Evolutionary conservation across 2,329 filamentous ascomycete genomes (phyloP), one percentile per base, ranked within the genome.

Genomic region (Hypoxylon sp.): DNA sequence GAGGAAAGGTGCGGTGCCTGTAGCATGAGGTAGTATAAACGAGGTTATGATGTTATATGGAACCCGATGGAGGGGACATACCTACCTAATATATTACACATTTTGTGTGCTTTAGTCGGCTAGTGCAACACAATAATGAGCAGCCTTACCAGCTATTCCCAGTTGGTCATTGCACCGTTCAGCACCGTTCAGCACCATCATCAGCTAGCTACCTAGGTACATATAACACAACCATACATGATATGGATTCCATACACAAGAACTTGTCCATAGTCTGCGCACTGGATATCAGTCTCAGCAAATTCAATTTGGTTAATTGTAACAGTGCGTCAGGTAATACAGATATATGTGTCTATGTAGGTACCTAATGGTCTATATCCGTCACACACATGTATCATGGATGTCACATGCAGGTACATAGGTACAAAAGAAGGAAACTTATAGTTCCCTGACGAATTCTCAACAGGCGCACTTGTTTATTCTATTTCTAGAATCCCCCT

Each of bases 41-140:
- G 60, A 51, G 57, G 60, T 63, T 63, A 63, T 48, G 38, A 58
- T 58, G 53, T 30, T 46, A 59, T 58, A 34, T 60, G 17, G 32
- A 51, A 52, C 21, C 5, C 13, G 38, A 45, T 63, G 38, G 61
- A 59, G 53, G 61, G 61, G 61, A 46, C 46, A 41, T 17, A 19
- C 14, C 11, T 41, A n/a, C 6, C 9, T 6, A 7, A n/a, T n/a
- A n/a, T n/a, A n/a, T n/a, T n/a, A n/a, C n/a, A 4, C 17, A 9
- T 43, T 11, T 3, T 21, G n/a, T 30, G 34, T n/a, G 17, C 38
- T n/a, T 43, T 43, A 10, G 38, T 21, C 17, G 17, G 7, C 28
- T 30, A 11, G 17, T 43, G 38, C 21, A 17, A 43, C 38, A 43
- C 38, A 6, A 43, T 6, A 21, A 43, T 43, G 19, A 21, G 21